Evolutionary conservation across 2,329 filamentous ascomycete genomes (phyloP).

Genomic region (Trichoderma koningii): DNA sequence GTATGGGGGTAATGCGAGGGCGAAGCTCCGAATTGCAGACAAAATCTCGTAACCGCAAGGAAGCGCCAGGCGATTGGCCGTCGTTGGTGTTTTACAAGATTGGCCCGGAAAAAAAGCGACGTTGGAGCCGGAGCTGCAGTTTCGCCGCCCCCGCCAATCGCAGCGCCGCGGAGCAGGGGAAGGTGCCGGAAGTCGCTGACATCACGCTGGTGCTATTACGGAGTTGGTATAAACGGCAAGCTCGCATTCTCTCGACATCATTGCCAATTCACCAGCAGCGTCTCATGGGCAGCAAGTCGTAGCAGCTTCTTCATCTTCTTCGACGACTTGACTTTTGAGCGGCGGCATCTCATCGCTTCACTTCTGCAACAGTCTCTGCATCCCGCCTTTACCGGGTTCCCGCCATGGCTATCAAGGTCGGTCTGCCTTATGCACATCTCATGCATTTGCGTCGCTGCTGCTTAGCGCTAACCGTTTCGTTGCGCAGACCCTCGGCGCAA

Average conservation of each 20-base stretch:
- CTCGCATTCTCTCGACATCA: constrained; percentile 22
- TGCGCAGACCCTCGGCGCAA: constrained; percentile 76
- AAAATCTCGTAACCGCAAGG: not conserved
- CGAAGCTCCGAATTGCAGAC: not conserved
- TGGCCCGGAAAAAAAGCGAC: not conserved
- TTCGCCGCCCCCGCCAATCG: constrained; percentile 42
- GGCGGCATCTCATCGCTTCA: not conserved
- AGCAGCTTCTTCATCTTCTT: not conserved
- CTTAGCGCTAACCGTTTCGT: constrained; percentile 12
- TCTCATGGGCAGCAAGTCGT: not conserved
- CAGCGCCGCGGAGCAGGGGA: constrained; percentile 33
- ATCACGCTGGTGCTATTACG: constrained; percentile 13
- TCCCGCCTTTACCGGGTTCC: not conserved
- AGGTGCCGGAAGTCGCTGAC: constrained; percentile 13
- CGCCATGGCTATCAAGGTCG: constrained; percentile 22
- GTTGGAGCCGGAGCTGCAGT: constrained; percentile 39
- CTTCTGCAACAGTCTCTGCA: not conserved
- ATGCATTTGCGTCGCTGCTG: not conserved
- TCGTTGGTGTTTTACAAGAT: constrained; percentile 1
- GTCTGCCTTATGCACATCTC: not conserved
- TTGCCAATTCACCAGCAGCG: constrained; percentile 4
- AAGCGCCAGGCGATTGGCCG: not conserved
- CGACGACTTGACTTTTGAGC: not conserved
- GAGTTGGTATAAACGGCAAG: not conserved
- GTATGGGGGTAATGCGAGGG: not conserved